Base-by-base conservation (phyloP, 2,329 filamentous ascomycete species). In the Fusarium coffeatum region DNA sequence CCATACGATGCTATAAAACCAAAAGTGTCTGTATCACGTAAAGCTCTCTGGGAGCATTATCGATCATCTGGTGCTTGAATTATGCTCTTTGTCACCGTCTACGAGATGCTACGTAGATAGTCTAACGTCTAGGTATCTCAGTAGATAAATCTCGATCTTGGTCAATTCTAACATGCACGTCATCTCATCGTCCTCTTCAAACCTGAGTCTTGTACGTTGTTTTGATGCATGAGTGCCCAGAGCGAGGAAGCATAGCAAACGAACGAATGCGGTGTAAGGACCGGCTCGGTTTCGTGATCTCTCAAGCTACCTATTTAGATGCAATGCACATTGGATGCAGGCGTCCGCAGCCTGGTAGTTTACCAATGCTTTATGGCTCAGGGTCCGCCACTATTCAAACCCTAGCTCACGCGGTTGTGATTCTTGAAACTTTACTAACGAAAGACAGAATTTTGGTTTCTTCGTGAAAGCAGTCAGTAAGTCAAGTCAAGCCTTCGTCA, bases 161-260 rank as follows among this genome's bases (percentile, higher is more conserved):
- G 28, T 30, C 37, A 50, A 45, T 63, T 32, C 34, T 45, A 25
- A 37, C 37, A 43, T 40, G 25, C 40, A 59, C 42, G 34, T 57
- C 42, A 53, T 59, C 57, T 48, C 22, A 28, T 47, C 53, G n/a
- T 48, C 15, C 13, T 18, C 30, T 46, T n/a, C 57, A 54, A 50
- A 16, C 53, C 32, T 47, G 34, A 30, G 49, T 47, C 40, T 27
- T 32, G 48, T 45, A 42, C 27, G 40, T 57, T 32, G 40, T 41
- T 28, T 46, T 16, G 25, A 37, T 49, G 50, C 13, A 48, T 30
- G 37, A 28, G 23, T 22, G n/a, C 7, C 34, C 34, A 48, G 40
- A 37, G n/a, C 16, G 18, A 23, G 10, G 41, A 15, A 20, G 20
- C 15, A 25, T 20, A 32, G 16, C 25, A 57, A 37, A 23, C 15